Evolutionary conservation across 768 basidiomycete species (phyloP).

Genomic region (Calocybe cyanea): DNA sequence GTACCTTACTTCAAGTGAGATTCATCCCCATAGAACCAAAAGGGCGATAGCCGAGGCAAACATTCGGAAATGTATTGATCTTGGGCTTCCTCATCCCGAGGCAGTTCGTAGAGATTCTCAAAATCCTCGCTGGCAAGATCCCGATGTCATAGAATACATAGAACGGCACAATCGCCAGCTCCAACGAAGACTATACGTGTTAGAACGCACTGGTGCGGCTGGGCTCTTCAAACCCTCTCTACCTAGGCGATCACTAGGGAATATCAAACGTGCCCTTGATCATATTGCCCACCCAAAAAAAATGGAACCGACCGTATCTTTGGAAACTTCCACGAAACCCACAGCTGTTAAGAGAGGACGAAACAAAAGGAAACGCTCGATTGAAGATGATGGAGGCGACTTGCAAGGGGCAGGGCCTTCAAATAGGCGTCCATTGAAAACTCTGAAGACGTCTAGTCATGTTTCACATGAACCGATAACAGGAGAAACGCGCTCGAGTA

Average conservation of each 20-base stretch:
- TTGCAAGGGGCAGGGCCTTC: background rate
- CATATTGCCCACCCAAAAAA: background rate
- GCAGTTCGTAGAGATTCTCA: constrained; percentile 2
- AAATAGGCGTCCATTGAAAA: background rate
- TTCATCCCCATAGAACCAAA: constrained; percentile 16
- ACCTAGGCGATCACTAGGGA: constrained; percentile 2
- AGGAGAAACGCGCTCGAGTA: background rate
- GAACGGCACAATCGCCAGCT: background rate
- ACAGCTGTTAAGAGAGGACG: background rate
- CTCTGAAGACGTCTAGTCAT: background rate
- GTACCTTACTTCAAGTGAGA: constrained; percentile 17
- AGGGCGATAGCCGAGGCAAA: constrained; percentile 6
- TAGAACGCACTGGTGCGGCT: background rate
- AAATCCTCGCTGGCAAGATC: constrained; percentile 9
- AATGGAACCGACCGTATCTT: background rate
- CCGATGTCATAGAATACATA: constrained; percentile 9
- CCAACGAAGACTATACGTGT: background rate
- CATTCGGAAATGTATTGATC: constrained; percentile 5
- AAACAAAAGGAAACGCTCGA: background rate
- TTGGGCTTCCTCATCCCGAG: constrained; percentile 12
- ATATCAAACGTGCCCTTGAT: background rate
- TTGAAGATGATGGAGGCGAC: background rate
- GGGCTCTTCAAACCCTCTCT: background rate
- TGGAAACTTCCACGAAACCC: background rate
- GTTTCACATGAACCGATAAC: background rate